Conservation (phyloP, 495 filamentous ascomycete genomes). For the Aspergillus carlsbadensis region DNA sequence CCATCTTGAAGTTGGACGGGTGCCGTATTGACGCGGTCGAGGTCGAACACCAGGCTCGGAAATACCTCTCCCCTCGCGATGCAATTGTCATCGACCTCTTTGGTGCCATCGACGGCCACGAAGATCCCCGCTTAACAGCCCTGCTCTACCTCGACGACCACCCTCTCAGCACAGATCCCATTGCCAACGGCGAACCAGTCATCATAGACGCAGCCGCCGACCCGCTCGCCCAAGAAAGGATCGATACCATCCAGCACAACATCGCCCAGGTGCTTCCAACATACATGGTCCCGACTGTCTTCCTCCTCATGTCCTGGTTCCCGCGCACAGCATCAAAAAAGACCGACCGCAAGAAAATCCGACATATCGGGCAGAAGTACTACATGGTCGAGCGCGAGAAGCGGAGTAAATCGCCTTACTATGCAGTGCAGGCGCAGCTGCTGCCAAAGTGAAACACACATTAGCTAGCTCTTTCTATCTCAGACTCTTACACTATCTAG, state of each 20-base stretch:
- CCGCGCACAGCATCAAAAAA: conserved; percentile 47
- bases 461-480: not conserved
- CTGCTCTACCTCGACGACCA: conserved; percentile 20
- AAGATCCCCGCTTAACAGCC: conserved; percentile 23
- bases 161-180: not conserved
- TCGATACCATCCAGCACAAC: not conserved
- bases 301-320: conserved; percentile 28
- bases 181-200: not conserved
- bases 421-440: not conserved
- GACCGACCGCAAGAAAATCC: conserved; percentile 36
- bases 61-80: conserved; percentile 17
- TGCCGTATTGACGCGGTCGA: conserved; percentile 77
- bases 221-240: conserved; percentile 7
- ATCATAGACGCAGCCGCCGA: not conserved
- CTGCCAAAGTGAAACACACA: not conserved
- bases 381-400: not conserved
- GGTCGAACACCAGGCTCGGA: conserved; percentile 45
- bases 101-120: conserved; percentile 19
- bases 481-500: not conserved
- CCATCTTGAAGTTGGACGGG: conserved; percentile 78
- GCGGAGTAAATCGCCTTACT: not conserved
- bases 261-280: conserved; percentile 20
- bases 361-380: not conserved
- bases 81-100: conserved; percentile 26
- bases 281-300: conserved; percentile 25